Percentiles rank a stretch among this genome's conserved stretches.
Evolutionary conservation across 163 green algal genomes (phyloP).

Genomic region (Chlorella variabilis): DNA sequence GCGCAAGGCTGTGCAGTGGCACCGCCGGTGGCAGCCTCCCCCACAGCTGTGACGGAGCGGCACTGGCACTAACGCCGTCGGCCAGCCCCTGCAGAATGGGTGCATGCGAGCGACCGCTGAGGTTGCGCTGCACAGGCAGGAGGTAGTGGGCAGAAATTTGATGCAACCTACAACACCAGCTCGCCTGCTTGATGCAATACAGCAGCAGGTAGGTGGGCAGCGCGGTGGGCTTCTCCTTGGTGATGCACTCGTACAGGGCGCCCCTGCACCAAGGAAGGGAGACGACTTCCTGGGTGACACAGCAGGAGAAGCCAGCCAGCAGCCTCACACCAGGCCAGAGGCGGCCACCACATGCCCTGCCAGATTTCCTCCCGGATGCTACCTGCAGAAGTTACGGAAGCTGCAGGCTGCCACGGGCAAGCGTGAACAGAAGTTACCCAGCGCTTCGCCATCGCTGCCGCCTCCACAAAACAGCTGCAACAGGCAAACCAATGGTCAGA

Average conservation of each 20-base stretch:
- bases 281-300: too few species aligned
- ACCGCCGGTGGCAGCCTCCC: slow-evolving; percentile 22
- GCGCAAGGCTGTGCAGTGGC: slow-evolving; percentile 19
- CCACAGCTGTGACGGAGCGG: slow-evolving; percentile 13
- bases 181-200: slow-evolving; percentile 51
- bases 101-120: too few species aligned
- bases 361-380: too few species aligned
- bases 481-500: background rate
- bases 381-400: slow-evolving; percentile 58
- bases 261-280: slow-evolving; percentile 16
- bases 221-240: slow-evolving; percentile 67
- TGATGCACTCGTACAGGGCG: slow-evolving; percentile 76
- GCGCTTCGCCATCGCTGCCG: background rate
- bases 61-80: background rate
- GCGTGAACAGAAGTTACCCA: slow-evolving; percentile 21
- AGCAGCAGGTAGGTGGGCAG: slow-evolving; percentile 72
- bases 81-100: slow-evolving; percentile 1
- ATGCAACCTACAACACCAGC: background rate
- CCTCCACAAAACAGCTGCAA: slow-evolving; percentile 30
- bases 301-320: too few species aligned
- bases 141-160: background rate
- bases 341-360: too few species aligned
- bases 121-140: background rate
- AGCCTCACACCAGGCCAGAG: too few species aligned
- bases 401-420: background rate